These are phyloP conservation scores for Rhizopogon salebrosus DNA, from an alignment of 768 basidiomycete species.

Conservation along the genomic window DNA sequence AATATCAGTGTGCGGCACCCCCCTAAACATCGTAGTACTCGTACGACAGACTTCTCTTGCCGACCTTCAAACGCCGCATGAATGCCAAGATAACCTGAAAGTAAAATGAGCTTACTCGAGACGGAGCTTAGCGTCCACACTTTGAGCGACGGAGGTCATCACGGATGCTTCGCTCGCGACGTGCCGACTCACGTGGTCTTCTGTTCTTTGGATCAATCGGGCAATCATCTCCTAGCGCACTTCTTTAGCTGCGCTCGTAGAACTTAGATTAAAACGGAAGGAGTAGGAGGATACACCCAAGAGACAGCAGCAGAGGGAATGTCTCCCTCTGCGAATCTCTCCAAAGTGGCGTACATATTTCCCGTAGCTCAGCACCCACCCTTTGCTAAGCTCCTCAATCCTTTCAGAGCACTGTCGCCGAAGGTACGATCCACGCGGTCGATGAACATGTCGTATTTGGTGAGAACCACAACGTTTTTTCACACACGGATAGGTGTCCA, in stretches of 20 bases:
- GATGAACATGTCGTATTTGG: background rate
- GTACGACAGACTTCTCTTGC: slow-evolving; percentile 2
- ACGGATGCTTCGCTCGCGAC: background rate
- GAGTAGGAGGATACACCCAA: background rate
- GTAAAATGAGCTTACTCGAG: background rate
- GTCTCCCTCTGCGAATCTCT: background rate
- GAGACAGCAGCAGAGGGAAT: background rate
- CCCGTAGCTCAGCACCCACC: background rate
- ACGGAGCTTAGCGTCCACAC: background rate
- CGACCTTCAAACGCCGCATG: background rate
- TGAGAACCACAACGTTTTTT: background rate
- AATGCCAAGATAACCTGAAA: background rate
- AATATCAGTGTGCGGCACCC: slow-evolving; percentile 16
- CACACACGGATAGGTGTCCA: background rate
- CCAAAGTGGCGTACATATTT: background rate
- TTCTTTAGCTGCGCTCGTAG: background rate
- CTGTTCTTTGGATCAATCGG: background rate
- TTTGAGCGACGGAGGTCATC: background rate
- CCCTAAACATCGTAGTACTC: slow-evolving; percentile 6
- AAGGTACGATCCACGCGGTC: slow-evolving; percentile 13
- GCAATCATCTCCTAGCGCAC: background rate
- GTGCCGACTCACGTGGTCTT: background rate
- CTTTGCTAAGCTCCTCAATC: background rate
- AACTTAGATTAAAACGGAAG: background rate
- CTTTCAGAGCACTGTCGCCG: slow-evolving; percentile 19